Conservation (phyloP, 179 eudicot genomes). For the Vitellaria paradoxa region DNA sequence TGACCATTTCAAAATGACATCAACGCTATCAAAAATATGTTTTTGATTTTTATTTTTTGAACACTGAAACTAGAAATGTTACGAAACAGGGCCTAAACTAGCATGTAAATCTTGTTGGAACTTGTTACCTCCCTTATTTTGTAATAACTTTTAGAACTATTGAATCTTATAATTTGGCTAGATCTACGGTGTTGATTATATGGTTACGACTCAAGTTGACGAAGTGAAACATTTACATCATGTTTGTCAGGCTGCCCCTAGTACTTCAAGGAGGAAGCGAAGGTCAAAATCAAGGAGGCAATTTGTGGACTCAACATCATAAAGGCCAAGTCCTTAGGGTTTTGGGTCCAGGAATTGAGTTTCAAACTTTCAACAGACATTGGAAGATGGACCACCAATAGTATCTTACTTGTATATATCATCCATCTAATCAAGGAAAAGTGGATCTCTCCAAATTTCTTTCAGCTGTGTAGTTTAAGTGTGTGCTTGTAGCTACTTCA, state of each 20-base stretch:
- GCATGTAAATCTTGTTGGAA: neutral
- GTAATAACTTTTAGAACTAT: no score
- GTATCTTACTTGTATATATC: neutral
- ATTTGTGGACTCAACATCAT: conserved; percentile 51
- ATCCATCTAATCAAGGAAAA: no score
- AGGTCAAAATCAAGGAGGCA: conserved; percentile 54
- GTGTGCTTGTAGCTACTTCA: no score
- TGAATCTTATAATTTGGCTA: neutral
- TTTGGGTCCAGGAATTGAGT: conserved; percentile 56
- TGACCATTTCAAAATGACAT: no score
- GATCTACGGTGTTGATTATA: neutral
- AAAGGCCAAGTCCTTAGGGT: conserved; percentile 72
- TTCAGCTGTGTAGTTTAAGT: no score
- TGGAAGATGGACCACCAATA: no score
- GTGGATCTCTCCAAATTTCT: no score
- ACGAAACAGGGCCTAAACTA: no score
- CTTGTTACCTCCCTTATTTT: no score
- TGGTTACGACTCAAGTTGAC: neutral
- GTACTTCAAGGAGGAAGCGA: conserved; percentile 75
- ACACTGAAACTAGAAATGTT: no score
- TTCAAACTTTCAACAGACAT: neutral
- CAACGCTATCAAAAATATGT: no score
- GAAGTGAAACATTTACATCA: neutral
- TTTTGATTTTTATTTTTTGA: no score
- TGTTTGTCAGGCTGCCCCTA: conserved; percentile 62